These are phyloP conservation scores for Haplosporangium sp. DNA, from an alignment of 371 early-diverging fungal species.

Conservation along the genomic window DNA sequence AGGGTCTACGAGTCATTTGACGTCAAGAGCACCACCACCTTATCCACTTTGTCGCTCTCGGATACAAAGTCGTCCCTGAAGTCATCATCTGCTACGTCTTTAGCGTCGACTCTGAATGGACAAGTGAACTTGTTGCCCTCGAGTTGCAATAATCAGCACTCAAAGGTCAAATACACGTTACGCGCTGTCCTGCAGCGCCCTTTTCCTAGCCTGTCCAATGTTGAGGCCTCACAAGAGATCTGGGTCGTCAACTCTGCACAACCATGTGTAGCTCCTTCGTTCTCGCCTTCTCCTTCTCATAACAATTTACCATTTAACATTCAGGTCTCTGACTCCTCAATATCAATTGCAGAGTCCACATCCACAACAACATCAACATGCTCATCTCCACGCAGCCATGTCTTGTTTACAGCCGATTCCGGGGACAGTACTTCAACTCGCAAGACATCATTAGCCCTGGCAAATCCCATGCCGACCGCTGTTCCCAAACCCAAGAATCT, in stretches of 20 bases:
- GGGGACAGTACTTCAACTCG: too few relatives aligned
- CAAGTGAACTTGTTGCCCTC: slow-evolving; percentile 13
- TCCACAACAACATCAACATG: too few relatives aligned
- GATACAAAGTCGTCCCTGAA: neutral
- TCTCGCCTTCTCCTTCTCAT: neutral
- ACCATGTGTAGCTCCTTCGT: neutral
- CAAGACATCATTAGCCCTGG: too few relatives aligned
- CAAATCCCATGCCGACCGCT: too few relatives aligned
- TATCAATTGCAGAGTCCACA: neutral
- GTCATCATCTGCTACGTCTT: neutral
- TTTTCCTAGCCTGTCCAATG: slow-evolving; percentile 39
- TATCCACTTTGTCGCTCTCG: slow-evolving; percentile 6
- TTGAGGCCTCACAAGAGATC: slow-evolving; percentile 41
- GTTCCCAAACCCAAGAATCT: neutral
- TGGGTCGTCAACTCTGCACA: slow-evolving; percentile 34
- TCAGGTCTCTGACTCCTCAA: slow-evolving; percentile 1
- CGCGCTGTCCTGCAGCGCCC: slow-evolving; percentile 40
- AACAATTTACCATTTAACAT: neutral
- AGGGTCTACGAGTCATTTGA: slow-evolving; percentile 9
- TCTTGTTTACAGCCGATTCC: too few relatives aligned
- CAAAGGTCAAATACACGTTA: slow-evolving; percentile 28
- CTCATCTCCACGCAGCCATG: too few relatives aligned
- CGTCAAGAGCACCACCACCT: neutral
- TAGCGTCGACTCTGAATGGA: neutral
- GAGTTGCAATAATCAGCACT: slow-evolving; percentile 18